phyloP scores from a whole-genome alignment of 805 yeast species.

The Pichia insulana region DNA sequence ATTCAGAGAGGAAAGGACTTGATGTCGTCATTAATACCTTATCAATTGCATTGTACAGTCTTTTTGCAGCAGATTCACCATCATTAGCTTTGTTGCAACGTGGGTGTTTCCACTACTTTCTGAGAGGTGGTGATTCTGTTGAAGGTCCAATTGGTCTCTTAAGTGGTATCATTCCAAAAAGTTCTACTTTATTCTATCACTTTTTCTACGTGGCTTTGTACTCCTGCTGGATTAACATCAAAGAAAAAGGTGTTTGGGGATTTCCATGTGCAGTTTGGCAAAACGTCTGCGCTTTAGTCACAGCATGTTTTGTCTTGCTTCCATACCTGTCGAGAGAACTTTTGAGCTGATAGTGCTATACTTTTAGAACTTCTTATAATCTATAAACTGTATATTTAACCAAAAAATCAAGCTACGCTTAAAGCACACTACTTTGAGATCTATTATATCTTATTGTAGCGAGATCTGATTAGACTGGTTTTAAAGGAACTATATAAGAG shows the following conservation, averaged over 20 bases:
- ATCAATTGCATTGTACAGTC: slow-evolving; percentile 79
- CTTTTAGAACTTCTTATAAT: not conserved
- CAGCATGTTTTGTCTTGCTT: slow-evolving; percentile 71
- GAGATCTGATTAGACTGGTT: too few relatives aligned
- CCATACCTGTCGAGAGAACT: slow-evolving; percentile 49
- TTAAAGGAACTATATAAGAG: too few relatives aligned
- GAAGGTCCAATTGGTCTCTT: slow-evolving; percentile 74
- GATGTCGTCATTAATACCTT: slow-evolving; percentile 84
- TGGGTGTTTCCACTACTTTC: slow-evolving; percentile 86
- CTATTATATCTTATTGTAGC: too few relatives aligned
- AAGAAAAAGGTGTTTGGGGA: slow-evolving; percentile 52
- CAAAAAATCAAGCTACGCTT: too few relatives aligned
- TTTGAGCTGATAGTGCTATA: slow-evolving; percentile 10
- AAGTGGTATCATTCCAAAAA: slow-evolving; percentile 72
- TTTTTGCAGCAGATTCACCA: slow-evolving; percentile 78
- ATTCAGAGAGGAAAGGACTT: slow-evolving; percentile 64
- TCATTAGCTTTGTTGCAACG: slow-evolving; percentile 62
- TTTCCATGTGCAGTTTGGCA: slow-evolving; percentile 67
- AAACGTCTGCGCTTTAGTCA: slow-evolving; percentile 54
- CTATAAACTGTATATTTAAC: too few relatives aligned
- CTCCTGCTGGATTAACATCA: slow-evolving; percentile 62
- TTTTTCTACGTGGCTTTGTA: slow-evolving; percentile 88
- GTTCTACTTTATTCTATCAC: slow-evolving; percentile 68
- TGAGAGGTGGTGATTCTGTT: slow-evolving; percentile 74
- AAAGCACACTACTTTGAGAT: too few relatives aligned